Evolutionary conservation across 2,329 filamentous ascomycete genomes (phyloP).

Genomic region (Colletotrichum sidae): DNA sequence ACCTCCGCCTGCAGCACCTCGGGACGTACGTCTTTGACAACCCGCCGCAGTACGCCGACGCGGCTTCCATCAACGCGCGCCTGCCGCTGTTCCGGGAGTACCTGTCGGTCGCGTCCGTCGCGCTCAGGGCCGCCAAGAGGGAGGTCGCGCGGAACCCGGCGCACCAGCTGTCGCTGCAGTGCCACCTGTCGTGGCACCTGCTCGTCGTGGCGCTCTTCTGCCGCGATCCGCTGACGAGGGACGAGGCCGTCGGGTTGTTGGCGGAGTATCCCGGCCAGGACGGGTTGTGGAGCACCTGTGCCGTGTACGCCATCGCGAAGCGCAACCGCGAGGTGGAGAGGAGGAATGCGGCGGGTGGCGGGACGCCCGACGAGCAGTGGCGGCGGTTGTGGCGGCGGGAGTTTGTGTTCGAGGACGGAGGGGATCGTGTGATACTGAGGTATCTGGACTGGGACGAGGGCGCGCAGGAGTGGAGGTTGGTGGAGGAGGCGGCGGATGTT

Average conservation of each 20-base stretch:
- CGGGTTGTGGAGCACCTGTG: slow-evolving; percentile 45
- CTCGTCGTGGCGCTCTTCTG: slow-evolving; percentile 44
- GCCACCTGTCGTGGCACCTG: slow-evolving; percentile 42
- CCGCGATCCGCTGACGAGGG: slow-evolving; percentile 46
- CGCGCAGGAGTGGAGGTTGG: slow-evolving; percentile 48
- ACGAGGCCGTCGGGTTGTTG: slow-evolving; percentile 47
- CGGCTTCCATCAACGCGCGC: slow-evolving; percentile 38
- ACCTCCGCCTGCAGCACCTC: slow-evolving; percentile 47
- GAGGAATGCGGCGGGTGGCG: slow-evolving; percentile 43
- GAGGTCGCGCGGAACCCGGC: slow-evolving; percentile 39
- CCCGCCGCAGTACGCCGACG: slow-evolving; percentile 41
- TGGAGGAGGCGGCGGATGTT: slow-evolving; percentile 52
- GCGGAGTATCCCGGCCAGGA: slow-evolving; percentile 49
- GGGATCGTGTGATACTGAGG: slow-evolving; percentile 46
- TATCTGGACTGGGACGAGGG: slow-evolving; percentile 42
- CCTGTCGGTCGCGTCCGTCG: slow-evolving; percentile 46
- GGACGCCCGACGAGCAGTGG: slow-evolving; percentile 46
- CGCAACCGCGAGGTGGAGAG: slow-evolving; percentile 44
- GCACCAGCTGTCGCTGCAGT: slow-evolving; percentile 45
- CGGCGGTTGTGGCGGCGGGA: slow-evolving; percentile 47
- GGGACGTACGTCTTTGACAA: slow-evolving; percentile 45
- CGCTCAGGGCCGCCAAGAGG: slow-evolving; percentile 38
- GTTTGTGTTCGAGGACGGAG: slow-evolving; percentile 49
- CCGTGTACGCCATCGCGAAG: slow-evolving; percentile 43
- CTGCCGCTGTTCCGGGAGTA: slow-evolving; percentile 48